Evolutionary conservation across 306 rosid genomes (phyloP), one percentile per base, ranked within the genome.

Genomic region (Hippophae rhamnoides): DNA sequence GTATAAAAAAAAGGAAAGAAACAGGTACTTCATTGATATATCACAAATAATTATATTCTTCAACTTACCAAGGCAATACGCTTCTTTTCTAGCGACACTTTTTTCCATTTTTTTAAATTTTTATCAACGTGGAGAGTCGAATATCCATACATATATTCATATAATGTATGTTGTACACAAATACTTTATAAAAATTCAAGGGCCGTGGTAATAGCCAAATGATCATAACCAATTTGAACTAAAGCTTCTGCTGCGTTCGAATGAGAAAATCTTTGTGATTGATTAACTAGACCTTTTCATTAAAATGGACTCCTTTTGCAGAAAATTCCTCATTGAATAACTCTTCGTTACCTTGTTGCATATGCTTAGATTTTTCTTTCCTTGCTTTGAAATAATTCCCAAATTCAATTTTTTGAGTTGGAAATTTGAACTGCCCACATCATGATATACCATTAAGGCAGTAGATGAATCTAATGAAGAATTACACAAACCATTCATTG

Each of bases 141-240:
- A 18, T 18, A 18, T 18, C 18, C 18, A 18, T 18, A 18, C 18
- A 18, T 18, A 18, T 18, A 18, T 18, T 18, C 18, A 18, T 18
- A 18, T 18, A 18, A 18, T 18, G 18, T 18, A 18, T 18, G 18
- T 18, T 18, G 18, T 18, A 18, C 23, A 18, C 23, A 18, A 0
- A 18, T 18, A 18, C 23, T 18, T 18, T 18, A 18, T 18, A 18
- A 18, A 18, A 18, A 18, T 18, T 1, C 23, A 18, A 18, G 1
- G 23, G 23, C 23, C 23, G 23, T 18, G 23, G 23, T 18, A 31
- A 31, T 31, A 31, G 38, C 38, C 38, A 31, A 31, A 61, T 72
- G 68, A 76, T 23, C 50, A 57, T 3, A 87, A 84, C 54, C 74
- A 70, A 40, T 63, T 61, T 61, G 76, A 79, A 69, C 92, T 84